Evolutionary conservation across 805 yeast species (phyloP), one percentile per base, ranked within the genome.

Genomic region (Metschnikowia rubicola): DNA sequence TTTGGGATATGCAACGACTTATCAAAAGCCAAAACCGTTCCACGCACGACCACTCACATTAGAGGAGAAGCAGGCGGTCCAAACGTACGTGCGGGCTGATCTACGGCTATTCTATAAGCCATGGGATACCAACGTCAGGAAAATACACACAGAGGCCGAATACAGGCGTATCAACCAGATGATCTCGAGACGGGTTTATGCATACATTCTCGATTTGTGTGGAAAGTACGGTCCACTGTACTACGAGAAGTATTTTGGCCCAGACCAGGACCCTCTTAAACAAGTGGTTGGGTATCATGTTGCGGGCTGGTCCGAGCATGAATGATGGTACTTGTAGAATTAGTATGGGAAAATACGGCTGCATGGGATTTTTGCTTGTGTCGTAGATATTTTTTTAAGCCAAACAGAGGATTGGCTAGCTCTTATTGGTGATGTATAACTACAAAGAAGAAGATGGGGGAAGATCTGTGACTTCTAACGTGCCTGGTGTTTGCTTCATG

Each of bases 121-220:
- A 21, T 21, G 26, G 26, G 26, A 37, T 4, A 44, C 45, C 10
- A 41, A 53, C 17, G 13, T 35, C n/a, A 1, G 26, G 12, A n/a
- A 4, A 8, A 10, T 29, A 4, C 35, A 33, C 12, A 69, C 64
- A 4, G 75, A 71, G 50, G 58, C 56, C 10, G 65, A 64, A 42
- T 88, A 83, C 59, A 84, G 88, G 3, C 62, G 61, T 12, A 73
- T 86, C 45, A 87, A 87, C 64, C 79, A 78, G 65, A 66, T 65
- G 3, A 81, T 86, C 6, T 84, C 91, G 11, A 71, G 88, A 43
- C 66, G 68, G 37, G 61, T 86, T 15, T 87, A 88, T 60, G 64
- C 65, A 15, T 58, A 62, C 6, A 59, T 71, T 13, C 39, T 58
- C 29, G 28, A 53, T n/a, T 40, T 53, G 46, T 41, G 46, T 36